These are phyloP conservation scores for Lactifluus rugatus DNA, from an alignment of 768 basidiomycete species.

Conservation along the genomic window DNA sequence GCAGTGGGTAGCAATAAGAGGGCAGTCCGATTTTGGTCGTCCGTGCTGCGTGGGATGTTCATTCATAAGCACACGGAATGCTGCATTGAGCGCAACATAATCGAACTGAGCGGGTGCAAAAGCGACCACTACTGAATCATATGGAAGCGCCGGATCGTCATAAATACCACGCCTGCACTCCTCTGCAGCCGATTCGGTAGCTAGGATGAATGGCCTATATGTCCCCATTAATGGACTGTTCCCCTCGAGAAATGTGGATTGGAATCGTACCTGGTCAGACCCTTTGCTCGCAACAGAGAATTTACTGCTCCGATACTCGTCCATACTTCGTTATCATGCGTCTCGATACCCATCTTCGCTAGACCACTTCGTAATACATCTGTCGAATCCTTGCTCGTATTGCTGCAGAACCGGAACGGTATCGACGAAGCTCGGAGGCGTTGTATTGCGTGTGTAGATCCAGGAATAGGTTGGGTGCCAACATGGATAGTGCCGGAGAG, in stretches of 20 bases:
- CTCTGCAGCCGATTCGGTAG: constrained; percentile 24
- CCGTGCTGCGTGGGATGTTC: constrained; percentile 7
- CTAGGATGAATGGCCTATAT: constrained; percentile 31
- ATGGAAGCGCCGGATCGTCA: constrained; percentile 22
- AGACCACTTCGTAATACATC: constrained; percentile 35
- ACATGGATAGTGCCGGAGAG: constrained; percentile 60
- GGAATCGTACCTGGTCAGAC: constrained; percentile 32
- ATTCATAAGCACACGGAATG: constrained; percentile 51
- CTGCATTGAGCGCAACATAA: constrained; percentile 50
- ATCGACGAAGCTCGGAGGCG: constrained; percentile 25
- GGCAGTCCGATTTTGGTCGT: constrained; percentile 16
- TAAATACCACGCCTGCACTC: constrained; percentile 21
- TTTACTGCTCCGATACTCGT: constrained; percentile 55
- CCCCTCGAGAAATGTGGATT: background rate
- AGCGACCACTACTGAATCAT: constrained; percentile 58
- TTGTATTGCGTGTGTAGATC: constrained; percentile 38
- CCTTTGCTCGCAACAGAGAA: constrained; percentile 33
- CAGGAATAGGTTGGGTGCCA: constrained; percentile 38
- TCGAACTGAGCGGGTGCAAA: constrained; percentile 43
- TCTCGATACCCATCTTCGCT: constrained; percentile 39
- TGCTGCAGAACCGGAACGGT: constrained; percentile 53
- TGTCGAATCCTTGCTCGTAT: constrained; percentile 58
- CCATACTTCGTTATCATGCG: constrained; percentile 40
- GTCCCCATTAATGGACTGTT: background rate
- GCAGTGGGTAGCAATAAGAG: constrained; percentile 52